Percentiles rank a stretch among this genome's conserved stretches.
These are phyloP conservation scores for Biscutella laevigata DNA, from an alignment of 441 rosid species.

Conservation along the genomic window DNA sequence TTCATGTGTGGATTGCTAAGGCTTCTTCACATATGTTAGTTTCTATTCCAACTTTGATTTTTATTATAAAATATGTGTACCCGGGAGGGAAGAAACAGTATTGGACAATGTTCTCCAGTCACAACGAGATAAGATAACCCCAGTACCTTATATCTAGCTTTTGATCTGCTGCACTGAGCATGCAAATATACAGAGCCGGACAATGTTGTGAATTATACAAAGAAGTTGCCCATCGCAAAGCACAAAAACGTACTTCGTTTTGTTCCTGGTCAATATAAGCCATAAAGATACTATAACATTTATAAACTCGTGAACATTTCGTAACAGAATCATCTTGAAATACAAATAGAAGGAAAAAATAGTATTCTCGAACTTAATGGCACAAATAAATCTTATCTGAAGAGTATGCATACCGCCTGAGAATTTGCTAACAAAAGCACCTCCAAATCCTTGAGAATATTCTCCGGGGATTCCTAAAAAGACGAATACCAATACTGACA, in stretches of 20 bases:
- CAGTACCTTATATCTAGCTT: constrained; percentile 90
- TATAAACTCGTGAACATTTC: constrained; percentile 10
- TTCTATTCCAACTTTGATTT: constrained; percentile 3
- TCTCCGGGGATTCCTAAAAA: constrained; percentile 67
- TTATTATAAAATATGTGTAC: background rate
- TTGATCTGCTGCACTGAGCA: constrained; percentile 82
- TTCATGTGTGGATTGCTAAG: background rate
- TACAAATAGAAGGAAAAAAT: background rate
- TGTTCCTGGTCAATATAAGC: constrained; percentile 52
- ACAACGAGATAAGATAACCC: constrained; percentile 14
- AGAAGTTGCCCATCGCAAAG: constrained; percentile 85
- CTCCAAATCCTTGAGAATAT: constrained; percentile 71
- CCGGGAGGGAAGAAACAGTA: background rate
- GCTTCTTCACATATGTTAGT: background rate
- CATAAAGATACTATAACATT: constrained; percentile 9
- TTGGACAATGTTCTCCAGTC: background rate
- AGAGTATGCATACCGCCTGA: constrained; percentile 47
- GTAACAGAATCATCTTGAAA: background rate
- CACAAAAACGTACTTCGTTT: constrained; percentile 94
- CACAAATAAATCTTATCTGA: background rate
- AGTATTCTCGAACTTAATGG: background rate
- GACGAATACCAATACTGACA: constrained; percentile 10
- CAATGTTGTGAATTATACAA: constrained; percentile 76
- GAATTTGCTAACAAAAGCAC: constrained; percentile 62
- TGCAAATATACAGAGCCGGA: constrained; percentile 88